Base-by-base conservation (phyloP, 179 eudicot species). In the Spinacia oleracea region DNA sequence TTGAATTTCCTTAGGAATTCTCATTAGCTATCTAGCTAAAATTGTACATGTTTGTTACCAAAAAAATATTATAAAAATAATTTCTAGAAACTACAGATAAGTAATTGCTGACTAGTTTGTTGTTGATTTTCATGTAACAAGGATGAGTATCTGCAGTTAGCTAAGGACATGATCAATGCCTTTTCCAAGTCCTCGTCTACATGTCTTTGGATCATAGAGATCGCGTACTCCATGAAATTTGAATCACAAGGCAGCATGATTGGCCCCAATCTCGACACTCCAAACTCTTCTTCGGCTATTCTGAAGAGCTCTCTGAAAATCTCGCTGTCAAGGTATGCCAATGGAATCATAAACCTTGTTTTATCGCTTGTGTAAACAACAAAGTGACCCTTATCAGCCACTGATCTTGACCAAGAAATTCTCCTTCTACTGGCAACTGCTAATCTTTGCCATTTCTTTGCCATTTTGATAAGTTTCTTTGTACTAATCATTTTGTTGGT, bases 211-310 rank as follows among this genome's bases (percentile, higher is more conserved):
- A 66, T 66, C 45, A 66, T 32, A 15, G 70, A 66, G 70, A 66
- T 66, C 31, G 70, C 79, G 18, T 83, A 71, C 3, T 83, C 80
- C 68, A 84, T 53, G 27, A 84, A 83, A 48, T 29, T 42, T 42
- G 80, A 79, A 74, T 84, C 82, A 74, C 87, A 84, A 7, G 91
- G 88, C 35, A 84, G 45, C 15, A 65, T 76, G 23, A 88, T 83
- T n/a, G 88, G 87, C 27, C 70, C 70, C 4, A 46, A 35, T 34
- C 70, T 34, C 18, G 45, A 8, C 23, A 66, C 42, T 66, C 70
- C 70, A 31, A 74, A 89, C 79, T 87, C 91, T 42, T 85, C 91
- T 42, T 77, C 89, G 5, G 87, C 83, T 78, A 84, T 79, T 21
- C 67, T 66, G 38, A 87, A 74, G 58, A 89, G 84, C 73, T 87